These are phyloP conservation scores for Microdochium trichocladiopsis DNA, from an alignment of 2,329 filamentous ascomycete genomes.

Conservation along the genomic window DNA sequence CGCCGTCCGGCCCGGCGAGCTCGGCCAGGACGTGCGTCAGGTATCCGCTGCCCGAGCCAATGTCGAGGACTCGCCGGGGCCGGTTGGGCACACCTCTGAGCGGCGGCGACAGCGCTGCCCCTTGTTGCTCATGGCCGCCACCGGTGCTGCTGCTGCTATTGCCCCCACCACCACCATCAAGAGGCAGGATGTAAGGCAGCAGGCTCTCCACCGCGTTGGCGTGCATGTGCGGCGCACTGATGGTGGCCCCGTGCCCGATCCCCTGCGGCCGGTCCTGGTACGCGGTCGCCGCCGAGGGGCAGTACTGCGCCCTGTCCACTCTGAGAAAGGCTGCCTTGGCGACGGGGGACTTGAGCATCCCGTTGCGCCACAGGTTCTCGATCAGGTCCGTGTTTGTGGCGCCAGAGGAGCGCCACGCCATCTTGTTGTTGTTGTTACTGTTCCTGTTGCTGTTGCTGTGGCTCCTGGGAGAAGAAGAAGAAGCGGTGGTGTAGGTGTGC, in stretches of 20 bases:
- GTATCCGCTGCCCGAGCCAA: slow-evolving; percentile 74
- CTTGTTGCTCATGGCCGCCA: neutral
- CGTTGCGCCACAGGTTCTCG: slow-evolving; percentile 65
- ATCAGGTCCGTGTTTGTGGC: slow-evolving; percentile 67
- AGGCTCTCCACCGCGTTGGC: slow-evolving; percentile 44
- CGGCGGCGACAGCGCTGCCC: neutral
- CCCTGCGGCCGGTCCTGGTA: slow-evolving; percentile 57
- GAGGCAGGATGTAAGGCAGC: slow-evolving; percentile 33
- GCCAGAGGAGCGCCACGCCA: slow-evolving; percentile 90
- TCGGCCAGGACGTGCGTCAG: slow-evolving; percentile 84
- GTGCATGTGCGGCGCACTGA: slow-evolving; percentile 57
- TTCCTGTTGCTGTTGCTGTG: neutral
- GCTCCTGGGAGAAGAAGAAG: neutral
- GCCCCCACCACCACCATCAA: slow-evolving; percentile 2
- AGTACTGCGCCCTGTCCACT: slow-evolving; percentile 84
- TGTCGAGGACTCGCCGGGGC: slow-evolving; percentile 55
- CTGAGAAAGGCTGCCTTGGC: slow-evolving; percentile 77
- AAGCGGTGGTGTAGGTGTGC: neutral
- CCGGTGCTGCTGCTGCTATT: neutral
- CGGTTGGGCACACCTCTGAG: slow-evolving; percentile 11
- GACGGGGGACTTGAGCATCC: slow-evolving; percentile 62
- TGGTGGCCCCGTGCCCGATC: slow-evolving; percentile 49
- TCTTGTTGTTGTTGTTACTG: slow-evolving; percentile 30
- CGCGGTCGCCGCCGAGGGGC: slow-evolving; percentile 48
- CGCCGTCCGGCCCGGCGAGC: slow-evolving; percentile 47